Base-by-base conservation (phyloP, 2,329 filamentous ascomycete genomes). In the Sordariomycetes sp. region DNA sequence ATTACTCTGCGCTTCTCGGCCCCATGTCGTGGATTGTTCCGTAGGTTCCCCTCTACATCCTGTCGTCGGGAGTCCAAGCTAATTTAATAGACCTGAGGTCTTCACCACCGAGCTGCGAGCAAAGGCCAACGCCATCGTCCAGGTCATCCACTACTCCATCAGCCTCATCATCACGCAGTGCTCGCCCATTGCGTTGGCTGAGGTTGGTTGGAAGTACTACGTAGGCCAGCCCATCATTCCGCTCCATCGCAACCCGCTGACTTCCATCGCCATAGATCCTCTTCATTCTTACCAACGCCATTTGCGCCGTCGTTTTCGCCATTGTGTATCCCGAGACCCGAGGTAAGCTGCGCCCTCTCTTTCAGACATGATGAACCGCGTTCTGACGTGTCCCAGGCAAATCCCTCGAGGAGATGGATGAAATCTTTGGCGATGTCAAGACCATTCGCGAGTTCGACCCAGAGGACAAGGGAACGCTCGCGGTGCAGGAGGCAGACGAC, bases 11-110 rank as follows among this genome's bases (percentile, higher is more conserved):
- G 17, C 61, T 72, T 1, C 60, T 72, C 5, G 70, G 70, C 0
- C 70, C 70, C 0, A 72, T 72, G 70, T 72, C 70, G 0, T 72
- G 70, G 70, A 72, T 73, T 8, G 71, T 73, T 24, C 70, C 70
- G 70, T 72, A 34, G 60, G 69, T 65, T 57, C 12, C 12, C 10
- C 22, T 13, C 34, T 8, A 34, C 24, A 17, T 35, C 24, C 10
- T 10, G 22, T 54, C 25, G 8, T 15, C 48, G 1, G 12, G 35
- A 10, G 15, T 17, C 39, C 13, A 12, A 4, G 39, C 6, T 60
- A 20, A 35, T 0, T 4, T 0, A 48, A 0, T 25, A 72, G 69
- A 0, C 70, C 70, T 0, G 70, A 72, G 62, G 70, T 73, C 6
- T 73, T 72, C 51, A 73, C 70, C 0, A 72, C 70, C 0, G 70